phyloP scores from a whole-genome alignment of 2,329 filamentous ascomycete genomes.

The Cladosporium sp. region DNA sequence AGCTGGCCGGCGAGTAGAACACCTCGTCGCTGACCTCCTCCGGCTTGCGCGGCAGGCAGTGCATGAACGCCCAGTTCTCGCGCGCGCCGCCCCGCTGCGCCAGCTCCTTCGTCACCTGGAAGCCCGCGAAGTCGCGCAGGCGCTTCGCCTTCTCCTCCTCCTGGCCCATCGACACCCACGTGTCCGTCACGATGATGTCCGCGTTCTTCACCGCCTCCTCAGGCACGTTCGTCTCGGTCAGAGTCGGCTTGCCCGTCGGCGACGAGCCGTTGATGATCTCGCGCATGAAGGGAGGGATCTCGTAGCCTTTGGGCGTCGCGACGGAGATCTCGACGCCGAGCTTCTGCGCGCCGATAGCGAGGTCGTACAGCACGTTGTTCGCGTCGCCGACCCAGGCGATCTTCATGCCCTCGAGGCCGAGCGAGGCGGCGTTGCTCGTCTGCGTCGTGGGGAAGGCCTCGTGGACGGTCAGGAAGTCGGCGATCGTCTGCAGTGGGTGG shows the following conservation, averaged over 20 bases:
- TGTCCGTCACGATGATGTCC: slow-evolving; percentile 90
- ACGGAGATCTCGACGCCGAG: slow-evolving; percentile 80
- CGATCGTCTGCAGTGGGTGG: slow-evolving; percentile 89
- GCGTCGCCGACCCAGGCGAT: slow-evolving; percentile 95
- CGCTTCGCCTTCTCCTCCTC: slow-evolving; percentile 75
- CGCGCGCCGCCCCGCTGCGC: slow-evolving; percentile 81
- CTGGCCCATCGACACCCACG: slow-evolving; percentile 98
- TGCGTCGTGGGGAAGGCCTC: slow-evolving; percentile 57
- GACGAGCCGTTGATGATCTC: slow-evolving; percentile 60
- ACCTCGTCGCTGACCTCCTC: slow-evolving; percentile 95
- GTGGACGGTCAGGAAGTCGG: slow-evolving; percentile 85
- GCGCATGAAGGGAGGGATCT: slow-evolving; percentile 70
- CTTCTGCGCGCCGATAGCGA: slow-evolving; percentile 82
- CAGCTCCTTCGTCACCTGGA: slow-evolving; percentile 83
- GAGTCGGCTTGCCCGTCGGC: slow-evolving; percentile 22
- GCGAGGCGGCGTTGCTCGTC: slow-evolving; percentile 35
- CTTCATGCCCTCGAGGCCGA: slow-evolving; percentile 77
- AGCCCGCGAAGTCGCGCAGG: slow-evolving; percentile 76
- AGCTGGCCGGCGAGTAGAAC: slow-evolving; percentile 76
- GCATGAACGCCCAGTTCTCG: slow-evolving; percentile 93
- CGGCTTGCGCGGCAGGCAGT: slow-evolving; percentile 84
- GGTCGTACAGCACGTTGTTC: slow-evolving; percentile 93
- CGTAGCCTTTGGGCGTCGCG: slow-evolving; percentile 78
- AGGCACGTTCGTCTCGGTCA: slow-evolving; percentile 70
- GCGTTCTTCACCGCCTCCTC: slow-evolving; percentile 81